Evolutionary conservation across 1,139 yeast species (phyloP).

Genomic region (Tardiomyces depauwii): DNA sequence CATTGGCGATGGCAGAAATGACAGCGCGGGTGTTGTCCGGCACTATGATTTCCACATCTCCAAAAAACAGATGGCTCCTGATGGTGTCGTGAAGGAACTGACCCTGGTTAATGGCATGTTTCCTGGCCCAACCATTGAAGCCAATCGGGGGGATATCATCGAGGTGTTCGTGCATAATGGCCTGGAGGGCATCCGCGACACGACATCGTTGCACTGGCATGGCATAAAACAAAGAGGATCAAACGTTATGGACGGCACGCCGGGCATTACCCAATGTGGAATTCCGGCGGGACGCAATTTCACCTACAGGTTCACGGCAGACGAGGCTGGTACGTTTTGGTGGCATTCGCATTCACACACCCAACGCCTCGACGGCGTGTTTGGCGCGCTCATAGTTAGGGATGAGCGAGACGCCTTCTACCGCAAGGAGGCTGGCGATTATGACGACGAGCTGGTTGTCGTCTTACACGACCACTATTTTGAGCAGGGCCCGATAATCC

Average conservation of each 20-base stretch:
- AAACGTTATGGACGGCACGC: slow-evolving; percentile 79
- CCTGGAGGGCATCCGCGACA: slow-evolving; percentile 35
- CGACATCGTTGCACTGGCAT: slow-evolving; percentile 70
- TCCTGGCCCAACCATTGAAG: slow-evolving; percentile 69
- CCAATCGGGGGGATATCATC: slow-evolving; percentile 64
- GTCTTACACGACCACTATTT: slow-evolving; percentile 72
- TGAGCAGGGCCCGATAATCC: slow-evolving; percentile 36
- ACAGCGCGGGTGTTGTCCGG: too few relatives aligned
- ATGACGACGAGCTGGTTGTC: slow-evolving; percentile 57
- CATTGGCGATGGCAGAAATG: too few relatives aligned
- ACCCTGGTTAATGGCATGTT: slow-evolving; percentile 63
- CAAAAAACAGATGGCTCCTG: slow-evolving; percentile 29
- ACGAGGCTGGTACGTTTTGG: slow-evolving; percentile 69
- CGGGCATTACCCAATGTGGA: slow-evolving; percentile 79
- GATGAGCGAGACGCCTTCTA: slow-evolving; percentile 24
- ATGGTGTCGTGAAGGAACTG: slow-evolving; percentile 47
- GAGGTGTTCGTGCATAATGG: slow-evolving; percentile 59
- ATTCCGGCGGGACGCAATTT: slow-evolving; percentile 62
- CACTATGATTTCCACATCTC: neutral
- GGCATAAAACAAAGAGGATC: slow-evolving; percentile 76
- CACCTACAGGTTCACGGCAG: slow-evolving; percentile 69
- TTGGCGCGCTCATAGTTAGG: slow-evolving; percentile 60
- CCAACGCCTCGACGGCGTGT: slow-evolving; percentile 76
- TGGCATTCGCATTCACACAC: slow-evolving; percentile 85
- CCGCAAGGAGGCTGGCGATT: slow-evolving; percentile 24